Evolutionary conservation across 2,329 filamentous ascomycete genomes (phyloP).

Genomic region (Colletotrichum nymphaeae): DNA sequence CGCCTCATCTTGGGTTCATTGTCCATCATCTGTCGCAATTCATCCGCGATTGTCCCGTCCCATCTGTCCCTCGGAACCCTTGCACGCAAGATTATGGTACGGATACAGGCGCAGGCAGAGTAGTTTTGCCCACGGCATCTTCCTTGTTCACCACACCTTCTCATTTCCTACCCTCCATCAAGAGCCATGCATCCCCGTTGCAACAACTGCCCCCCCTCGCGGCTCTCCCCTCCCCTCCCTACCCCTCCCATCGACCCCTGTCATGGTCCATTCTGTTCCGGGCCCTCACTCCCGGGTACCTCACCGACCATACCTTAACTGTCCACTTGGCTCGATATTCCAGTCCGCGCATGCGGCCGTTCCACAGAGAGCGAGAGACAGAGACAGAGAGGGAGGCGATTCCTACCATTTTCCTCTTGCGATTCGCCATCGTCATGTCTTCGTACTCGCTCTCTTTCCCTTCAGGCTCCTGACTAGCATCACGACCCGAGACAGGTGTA

Average conservation of each 20-base stretch:
- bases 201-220: slow-evolving; percentile 3
- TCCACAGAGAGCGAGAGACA: neutral
- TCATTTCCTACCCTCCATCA: slow-evolving; percentile 13
- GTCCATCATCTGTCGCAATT: slow-evolving; percentile 31
- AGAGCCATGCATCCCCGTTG: slow-evolving; percentile 20
- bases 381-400: neutral
- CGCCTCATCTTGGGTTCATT: neutral
- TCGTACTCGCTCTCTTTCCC: neutral
- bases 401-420: slow-evolving; percentile 8
- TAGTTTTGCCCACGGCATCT: slow-evolving; percentile 4
- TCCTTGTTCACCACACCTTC: slow-evolving; percentile 18
- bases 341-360: slow-evolving; percentile 19
- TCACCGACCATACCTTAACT: slow-evolving; percentile 18
- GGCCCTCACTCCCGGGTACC: slow-evolving; percentile 27
- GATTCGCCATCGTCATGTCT: slow-evolving; percentile 2
- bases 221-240: neutral
- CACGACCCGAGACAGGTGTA: slow-evolving; percentile 3
- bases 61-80: slow-evolving; percentile 11
- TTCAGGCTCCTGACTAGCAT: neutral
- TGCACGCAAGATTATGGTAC: slow-evolving; percentile 15
- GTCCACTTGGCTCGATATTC: slow-evolving; percentile 19
- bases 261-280: slow-evolving; percentile 19
- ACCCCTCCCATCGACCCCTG: slow-evolving; percentile 11
- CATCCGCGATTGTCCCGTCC: slow-evolving; percentile 24
- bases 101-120: too few species aligned